Conservation (phyloP, 345 rosid species). For the Lumnitzera littorea region DNA sequence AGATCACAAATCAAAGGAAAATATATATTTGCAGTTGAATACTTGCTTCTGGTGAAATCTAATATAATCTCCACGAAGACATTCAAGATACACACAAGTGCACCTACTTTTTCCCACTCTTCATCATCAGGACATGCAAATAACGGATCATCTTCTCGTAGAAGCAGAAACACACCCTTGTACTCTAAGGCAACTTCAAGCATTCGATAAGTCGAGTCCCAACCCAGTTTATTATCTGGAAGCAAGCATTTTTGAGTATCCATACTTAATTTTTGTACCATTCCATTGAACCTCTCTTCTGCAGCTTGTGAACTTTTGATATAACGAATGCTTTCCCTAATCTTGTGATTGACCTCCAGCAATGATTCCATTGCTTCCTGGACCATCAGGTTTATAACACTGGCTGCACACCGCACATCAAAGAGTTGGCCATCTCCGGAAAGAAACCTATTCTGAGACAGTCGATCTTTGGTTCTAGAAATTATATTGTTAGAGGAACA, state of each 20-base stretch:
- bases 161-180: slow-evolving; percentile 35
- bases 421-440: slow-evolving; percentile 57
- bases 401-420: slow-evolving; percentile 51
- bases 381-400: slow-evolving; percentile 54
- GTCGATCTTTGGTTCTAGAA: slow-evolving; percentile 50
- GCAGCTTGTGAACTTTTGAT: slow-evolving; percentile 41
- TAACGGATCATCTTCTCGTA: slow-evolving; percentile 32
- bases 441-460: slow-evolving; percentile 66
- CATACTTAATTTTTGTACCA: slow-evolving; percentile 30
- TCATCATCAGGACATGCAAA: slow-evolving; percentile 46
- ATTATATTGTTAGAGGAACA: slow-evolving; percentile 34
- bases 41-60: slow-evolving; percentile 37
- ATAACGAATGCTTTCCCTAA: slow-evolving; percentile 42
- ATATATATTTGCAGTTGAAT: slow-evolving; percentile 49
- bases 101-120: slow-evolving; percentile 53
- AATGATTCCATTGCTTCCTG: slow-evolving; percentile 46
- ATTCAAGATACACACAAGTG: slow-evolving; percentile 40
- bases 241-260: slow-evolving; percentile 37
- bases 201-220: slow-evolving; percentile 69
- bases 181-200: slow-evolving; percentile 51
- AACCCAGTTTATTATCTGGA: slow-evolving; percentile 40
- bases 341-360: slow-evolving; percentile 31
- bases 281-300: slow-evolving; percentile 30
- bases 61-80: slow-evolving; percentile 50
- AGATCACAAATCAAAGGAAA: slow-evolving; percentile 65